phyloP scores from a whole-genome alignment of 1,284 basidiomycete species.

The Sporisorium scitamineum region DNA sequence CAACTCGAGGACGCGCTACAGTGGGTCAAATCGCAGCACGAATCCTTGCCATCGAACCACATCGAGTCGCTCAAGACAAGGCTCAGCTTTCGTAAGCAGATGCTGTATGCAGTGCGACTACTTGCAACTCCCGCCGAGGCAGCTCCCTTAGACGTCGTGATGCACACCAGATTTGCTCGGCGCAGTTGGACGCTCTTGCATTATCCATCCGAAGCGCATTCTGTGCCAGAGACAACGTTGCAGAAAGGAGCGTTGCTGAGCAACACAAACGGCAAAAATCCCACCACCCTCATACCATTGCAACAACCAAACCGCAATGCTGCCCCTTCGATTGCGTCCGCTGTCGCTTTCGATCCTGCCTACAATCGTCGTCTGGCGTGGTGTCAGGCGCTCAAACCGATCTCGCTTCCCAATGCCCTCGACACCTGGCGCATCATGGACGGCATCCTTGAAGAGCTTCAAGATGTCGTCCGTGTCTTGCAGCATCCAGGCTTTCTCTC shows the following conservation, averaged over 20 bases:
- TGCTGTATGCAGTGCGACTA: conserved; percentile 35
- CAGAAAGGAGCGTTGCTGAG: background rate
- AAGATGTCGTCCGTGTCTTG: conserved; percentile 69
- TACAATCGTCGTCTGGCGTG: conserved; percentile 79
- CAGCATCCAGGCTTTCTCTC: conserved; percentile 29
- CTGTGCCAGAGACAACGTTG: background rate
- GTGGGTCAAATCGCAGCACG: conserved; percentile 71
- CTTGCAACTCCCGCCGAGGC: conserved; percentile 29
- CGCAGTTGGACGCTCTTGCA: conserved; percentile 25
- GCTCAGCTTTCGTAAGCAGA: conserved; percentile 45
- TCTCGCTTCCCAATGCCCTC: conserved; percentile 73
- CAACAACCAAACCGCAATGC: conserved; percentile 25
- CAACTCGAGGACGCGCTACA: conserved; percentile 76
- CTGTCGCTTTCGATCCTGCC: conserved; percentile 77
- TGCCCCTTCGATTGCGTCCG: conserved; percentile 72
- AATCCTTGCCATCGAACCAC: background rate
- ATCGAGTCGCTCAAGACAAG: conserved; percentile 31
- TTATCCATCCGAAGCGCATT: background rate
- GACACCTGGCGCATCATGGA: conserved; percentile 74
- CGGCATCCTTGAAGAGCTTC: conserved; percentile 74
- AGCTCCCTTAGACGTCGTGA: conserved; percentile 38
- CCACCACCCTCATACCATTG: background rate
- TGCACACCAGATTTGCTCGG: conserved; percentile 47
- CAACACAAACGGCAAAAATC: background rate
- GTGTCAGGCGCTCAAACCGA: conserved; percentile 78